Evolutionary conservation across 1,284 basidiomycete genomes (phyloP), one percentile per base, ranked within the genome.

Genomic region (Apiotrichum mycotoxinovorans): DNA sequence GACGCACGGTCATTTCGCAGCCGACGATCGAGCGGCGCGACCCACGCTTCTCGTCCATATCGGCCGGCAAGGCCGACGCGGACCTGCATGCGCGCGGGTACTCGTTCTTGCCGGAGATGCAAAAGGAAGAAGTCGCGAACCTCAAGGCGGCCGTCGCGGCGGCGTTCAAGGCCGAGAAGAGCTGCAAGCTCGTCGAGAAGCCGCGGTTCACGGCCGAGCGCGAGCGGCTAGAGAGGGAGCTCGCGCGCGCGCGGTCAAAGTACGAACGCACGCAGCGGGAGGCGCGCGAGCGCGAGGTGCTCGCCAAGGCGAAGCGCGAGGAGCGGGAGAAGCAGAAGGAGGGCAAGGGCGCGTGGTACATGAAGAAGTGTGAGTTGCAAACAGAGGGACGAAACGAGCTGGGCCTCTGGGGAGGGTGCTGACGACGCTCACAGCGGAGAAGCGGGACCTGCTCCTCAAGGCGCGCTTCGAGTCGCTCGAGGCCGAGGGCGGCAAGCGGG

Each of bases 341-440:
- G 49, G 92, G 92, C 4, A 96, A 96, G 78, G 81, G 83, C 14
- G 83, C 81, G 20, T 98, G 90, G 88, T 89, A 84, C 75, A 83
- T 97, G 82, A 98, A 97, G 80, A 80, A 87, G 66, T 79, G 91
- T 90, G 54, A 54, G 68, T 67, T 14, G 34, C 43, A 22, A n/a
- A 14, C 17, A 5, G 5, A 14, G 17, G 5, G 44, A 33, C n/a
- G n/a, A n/a, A n/a, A n/a, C n/a, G n/a, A n/a, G n/a, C n/a, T n/a
- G n/a, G n/a, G n/a, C n/a, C n/a, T n/a, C n/a, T n/a, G n/a, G 30
- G n/a, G 17, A 9, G 15, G 10, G n/a, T 12, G 22, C 17, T n/a
- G n/a, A 35, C 33, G 30, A 46, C 35, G n/a, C 22, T 11, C 18
- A 18, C 56, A 93, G 91, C 83, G 50, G 88, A 89, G 66, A 86